Evolutionary conservation across 371 early-diverging fungal genomes (phyloP).

Genomic region (Apophysomyces sp.): DNA sequence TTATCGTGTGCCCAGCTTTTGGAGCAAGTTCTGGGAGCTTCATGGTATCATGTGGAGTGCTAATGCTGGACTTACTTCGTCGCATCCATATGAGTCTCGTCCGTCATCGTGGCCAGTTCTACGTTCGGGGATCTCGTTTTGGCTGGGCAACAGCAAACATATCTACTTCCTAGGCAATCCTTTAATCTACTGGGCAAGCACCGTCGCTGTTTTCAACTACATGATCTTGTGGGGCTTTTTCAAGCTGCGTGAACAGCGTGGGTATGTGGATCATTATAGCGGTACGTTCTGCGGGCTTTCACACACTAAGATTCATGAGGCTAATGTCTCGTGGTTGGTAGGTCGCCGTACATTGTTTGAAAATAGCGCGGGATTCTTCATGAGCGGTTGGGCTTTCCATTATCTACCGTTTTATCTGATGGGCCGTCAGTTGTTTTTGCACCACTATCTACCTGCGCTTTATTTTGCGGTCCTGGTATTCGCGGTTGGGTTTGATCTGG

Average conservation of each 20-base stretch:
- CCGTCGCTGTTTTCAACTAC: slow-evolving; percentile 65
- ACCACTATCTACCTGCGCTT: slow-evolving; percentile 96
- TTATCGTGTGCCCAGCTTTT: slow-evolving; percentile 61
- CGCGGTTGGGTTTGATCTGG: slow-evolving; percentile 71
- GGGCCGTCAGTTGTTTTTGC: slow-evolving; percentile 94
- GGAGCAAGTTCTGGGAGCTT: slow-evolving; percentile 79
- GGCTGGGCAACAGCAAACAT: slow-evolving; percentile 68
- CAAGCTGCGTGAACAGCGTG: slow-evolving; percentile 70
- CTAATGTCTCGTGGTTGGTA: too few relatives aligned
- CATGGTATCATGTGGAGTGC: slow-evolving; percentile 81
- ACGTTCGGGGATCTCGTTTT: slow-evolving; percentile 86
- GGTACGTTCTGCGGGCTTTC: too few relatives aligned
- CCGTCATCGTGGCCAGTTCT: slow-evolving; percentile 87
- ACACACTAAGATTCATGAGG: too few relatives aligned
- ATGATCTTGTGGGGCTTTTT: slow-evolving; percentile 60
- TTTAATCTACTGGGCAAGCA: slow-evolving; percentile 83
- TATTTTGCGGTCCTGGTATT: slow-evolving; percentile 80
- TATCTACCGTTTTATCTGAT: slow-evolving; percentile 95
- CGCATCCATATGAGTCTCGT: slow-evolving; percentile 88
- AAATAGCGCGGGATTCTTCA: slow-evolving; percentile 76
- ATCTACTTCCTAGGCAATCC: slow-evolving; percentile 99
- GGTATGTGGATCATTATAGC: slow-evolving; percentile 64
- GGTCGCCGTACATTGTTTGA: slow-evolving; percentile 48
- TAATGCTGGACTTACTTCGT: slow-evolving; percentile 78
- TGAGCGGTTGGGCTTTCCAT: slow-evolving; percentile 88